Evolutionary conservation across 2,329 filamentous ascomycete genomes (phyloP).

Genomic region (Seiridium unicorne): DNA sequence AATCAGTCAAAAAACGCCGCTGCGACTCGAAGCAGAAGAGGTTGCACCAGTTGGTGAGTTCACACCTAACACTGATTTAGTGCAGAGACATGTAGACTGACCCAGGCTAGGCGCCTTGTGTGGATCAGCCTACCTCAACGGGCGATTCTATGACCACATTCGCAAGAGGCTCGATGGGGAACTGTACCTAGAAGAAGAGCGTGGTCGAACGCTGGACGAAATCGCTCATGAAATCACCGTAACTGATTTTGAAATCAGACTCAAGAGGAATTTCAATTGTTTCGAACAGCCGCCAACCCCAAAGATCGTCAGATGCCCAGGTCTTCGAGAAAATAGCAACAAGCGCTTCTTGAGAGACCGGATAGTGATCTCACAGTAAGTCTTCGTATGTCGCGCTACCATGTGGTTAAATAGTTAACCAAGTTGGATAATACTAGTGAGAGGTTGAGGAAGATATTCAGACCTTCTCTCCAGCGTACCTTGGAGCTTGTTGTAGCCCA

Average conservation of each 20-base stretch:
- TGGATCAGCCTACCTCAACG: conserved; percentile 29
- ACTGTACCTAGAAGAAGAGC: not conserved
- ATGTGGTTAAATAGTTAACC: too few species aligned
- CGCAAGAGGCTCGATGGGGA: not conserved
- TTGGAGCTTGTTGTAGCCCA: not conserved
- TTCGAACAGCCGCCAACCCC: not conserved
- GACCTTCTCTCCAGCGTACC: not conserved
- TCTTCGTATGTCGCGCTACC: too few species aligned
- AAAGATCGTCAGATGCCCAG: not conserved
- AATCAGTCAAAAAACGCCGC: conserved; percentile 19
- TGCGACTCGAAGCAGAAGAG: conserved; percentile 19
- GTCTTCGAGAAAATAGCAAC: not conserved
- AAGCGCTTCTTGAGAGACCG: not conserved
- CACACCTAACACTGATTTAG: too few species aligned
- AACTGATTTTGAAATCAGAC: not conserved
- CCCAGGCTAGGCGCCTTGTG: conserved; percentile 21
- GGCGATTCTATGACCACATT: conserved; percentile 17
- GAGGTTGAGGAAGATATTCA: not conserved
- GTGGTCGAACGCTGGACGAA: not conserved
- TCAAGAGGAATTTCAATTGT: not conserved
- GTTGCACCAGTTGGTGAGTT: conserved; percentile 13
- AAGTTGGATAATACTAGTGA: too few species aligned
- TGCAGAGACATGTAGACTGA: too few species aligned
- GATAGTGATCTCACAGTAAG: not conserved
- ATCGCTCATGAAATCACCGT: not conserved